phyloP scores from a whole-genome alignment of 139 green algal species.

The Closterium sp. region DNA sequence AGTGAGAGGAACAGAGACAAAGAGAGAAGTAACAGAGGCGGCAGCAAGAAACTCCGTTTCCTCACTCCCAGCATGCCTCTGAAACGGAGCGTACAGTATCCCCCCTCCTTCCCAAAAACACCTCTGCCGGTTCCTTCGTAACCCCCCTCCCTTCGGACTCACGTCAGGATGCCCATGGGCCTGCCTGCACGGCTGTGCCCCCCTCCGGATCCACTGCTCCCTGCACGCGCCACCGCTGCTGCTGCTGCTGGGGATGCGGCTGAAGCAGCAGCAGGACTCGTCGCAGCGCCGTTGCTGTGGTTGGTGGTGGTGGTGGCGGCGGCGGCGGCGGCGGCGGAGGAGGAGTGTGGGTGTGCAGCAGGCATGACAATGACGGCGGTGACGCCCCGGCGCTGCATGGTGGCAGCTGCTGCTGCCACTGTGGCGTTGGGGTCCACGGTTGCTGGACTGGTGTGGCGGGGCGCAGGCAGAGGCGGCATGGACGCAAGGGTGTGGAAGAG shows the following conservation, averaged over 20 bases:
- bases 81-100: too few relatives aligned
- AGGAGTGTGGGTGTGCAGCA: neutral
- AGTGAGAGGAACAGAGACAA: too few relatives aligned
- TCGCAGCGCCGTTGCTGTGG: too few relatives aligned
- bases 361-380: neutral
- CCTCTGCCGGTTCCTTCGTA: too few relatives aligned
- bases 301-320: neutral
- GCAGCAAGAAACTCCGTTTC: too few relatives aligned
- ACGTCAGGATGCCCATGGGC: neutral
- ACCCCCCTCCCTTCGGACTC: too few relatives aligned
- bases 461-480: neutral
- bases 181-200: neutral
- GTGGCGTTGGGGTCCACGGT: neutral
- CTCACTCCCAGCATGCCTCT: too few relatives aligned
- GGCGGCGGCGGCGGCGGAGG: too few relatives aligned
- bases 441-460: neutral
- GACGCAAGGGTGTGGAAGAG: neutral
- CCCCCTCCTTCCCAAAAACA: too few relatives aligned
- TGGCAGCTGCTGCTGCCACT: neutral
- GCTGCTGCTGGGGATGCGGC: neutral
- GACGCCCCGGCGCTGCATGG: neutral
- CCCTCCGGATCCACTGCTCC: too few relatives aligned
- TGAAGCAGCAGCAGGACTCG: neutral
- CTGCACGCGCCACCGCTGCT: neutral
- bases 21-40: too few relatives aligned